Percentiles rank a stretch among this genome's conserved stretches.
Conservation (phyloP, 495 filamentous ascomycete species). For the Corynascus novoguineensis region DNA sequence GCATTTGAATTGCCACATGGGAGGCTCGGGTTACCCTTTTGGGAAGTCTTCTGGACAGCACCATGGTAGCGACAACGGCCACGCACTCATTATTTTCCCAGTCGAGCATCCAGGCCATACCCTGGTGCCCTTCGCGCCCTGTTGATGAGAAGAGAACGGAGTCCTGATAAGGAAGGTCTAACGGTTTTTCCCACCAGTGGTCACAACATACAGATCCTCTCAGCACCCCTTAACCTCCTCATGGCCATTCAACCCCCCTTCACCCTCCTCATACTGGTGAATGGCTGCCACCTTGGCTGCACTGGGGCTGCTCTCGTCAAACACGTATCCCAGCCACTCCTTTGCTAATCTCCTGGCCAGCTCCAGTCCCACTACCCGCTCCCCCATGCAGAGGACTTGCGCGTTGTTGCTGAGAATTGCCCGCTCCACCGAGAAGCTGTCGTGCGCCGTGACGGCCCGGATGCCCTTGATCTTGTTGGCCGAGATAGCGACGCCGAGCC, state of each 20-base stretch:
- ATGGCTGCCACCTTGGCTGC: slow-evolving; percentile 73
- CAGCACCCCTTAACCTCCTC: slow-evolving; percentile 24
- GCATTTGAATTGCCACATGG: slow-evolving; percentile 7
- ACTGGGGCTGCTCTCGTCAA: slow-evolving; percentile 66
- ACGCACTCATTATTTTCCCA: no score
- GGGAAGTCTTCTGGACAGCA: no score
- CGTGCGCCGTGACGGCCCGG: slow-evolving; percentile 80
- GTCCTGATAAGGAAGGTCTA: no score
- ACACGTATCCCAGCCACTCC: slow-evolving; percentile 79
- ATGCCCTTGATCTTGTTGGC: slow-evolving; percentile 86
- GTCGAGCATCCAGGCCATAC: no score
- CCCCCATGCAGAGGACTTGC: slow-evolving; percentile 83
- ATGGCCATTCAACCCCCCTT: slow-evolving; percentile 22
- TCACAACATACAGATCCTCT: no score
- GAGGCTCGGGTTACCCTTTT: slow-evolving; percentile 15
- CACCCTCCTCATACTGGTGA: slow-evolving; percentile 58
- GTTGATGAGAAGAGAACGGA: no score
- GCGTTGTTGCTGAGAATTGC: slow-evolving; percentile 79
- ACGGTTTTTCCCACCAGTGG: no score
- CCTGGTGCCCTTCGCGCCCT: no score
- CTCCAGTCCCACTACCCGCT: slow-evolving; percentile 77
- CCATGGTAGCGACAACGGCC: no score
- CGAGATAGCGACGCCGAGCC: slow-evolving; percentile 76
- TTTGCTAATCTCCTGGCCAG: slow-evolving; percentile 68
- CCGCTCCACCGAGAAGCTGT: slow-evolving; percentile 77